Conservation (phyloP, 495 filamentous ascomycete species). For the Hypoxylon crocopeplum region DNA sequence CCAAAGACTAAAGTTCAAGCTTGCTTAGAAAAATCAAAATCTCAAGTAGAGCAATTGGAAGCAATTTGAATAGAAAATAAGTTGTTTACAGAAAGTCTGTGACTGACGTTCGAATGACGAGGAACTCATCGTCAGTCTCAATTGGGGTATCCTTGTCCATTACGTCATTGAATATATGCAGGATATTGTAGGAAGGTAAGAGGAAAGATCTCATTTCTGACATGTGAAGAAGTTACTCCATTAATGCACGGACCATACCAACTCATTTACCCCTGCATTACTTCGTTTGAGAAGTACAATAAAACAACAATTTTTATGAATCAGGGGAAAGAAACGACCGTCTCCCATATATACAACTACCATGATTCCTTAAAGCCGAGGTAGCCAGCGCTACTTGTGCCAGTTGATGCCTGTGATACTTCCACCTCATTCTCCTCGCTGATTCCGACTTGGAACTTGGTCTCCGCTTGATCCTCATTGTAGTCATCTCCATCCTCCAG, state of each 20-base stretch:
- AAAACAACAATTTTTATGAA: not conserved
- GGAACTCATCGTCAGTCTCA: too few relatives aligned
- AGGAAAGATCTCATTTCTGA: slow-evolving; percentile 1
- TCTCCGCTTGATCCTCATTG: slow-evolving; percentile 31
- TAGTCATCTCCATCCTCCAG: slow-evolving; percentile 43
- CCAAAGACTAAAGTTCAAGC: not conserved
- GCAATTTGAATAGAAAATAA: not conserved
- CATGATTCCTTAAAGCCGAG: slow-evolving; percentile 12
- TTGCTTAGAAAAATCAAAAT: not conserved
- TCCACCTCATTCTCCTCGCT: slow-evolving; percentile 30
- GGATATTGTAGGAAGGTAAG: not conserved
- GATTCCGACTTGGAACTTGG: slow-evolving; percentile 36
- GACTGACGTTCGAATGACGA: slow-evolving; percentile 26
- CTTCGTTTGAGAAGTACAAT: too few relatives aligned
- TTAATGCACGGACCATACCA: slow-evolving; percentile 9
- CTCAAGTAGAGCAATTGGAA: not conserved
- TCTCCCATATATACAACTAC: slow-evolving; percentile 8
- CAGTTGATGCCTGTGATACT: not conserved
- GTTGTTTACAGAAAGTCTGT: not conserved
- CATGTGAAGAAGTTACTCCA: slow-evolving; percentile 29
- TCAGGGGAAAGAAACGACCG: too few relatives aligned
- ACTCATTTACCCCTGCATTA: too few relatives aligned
- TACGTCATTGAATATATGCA: slow-evolving; percentile 21
- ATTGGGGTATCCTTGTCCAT: slow-evolving; percentile 13
- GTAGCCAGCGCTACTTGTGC: not conserved